Evolutionary conservation across 2,329 filamentous ascomycete genomes (phyloP).

Genomic region (Pseudocercospora fuligena): DNA sequence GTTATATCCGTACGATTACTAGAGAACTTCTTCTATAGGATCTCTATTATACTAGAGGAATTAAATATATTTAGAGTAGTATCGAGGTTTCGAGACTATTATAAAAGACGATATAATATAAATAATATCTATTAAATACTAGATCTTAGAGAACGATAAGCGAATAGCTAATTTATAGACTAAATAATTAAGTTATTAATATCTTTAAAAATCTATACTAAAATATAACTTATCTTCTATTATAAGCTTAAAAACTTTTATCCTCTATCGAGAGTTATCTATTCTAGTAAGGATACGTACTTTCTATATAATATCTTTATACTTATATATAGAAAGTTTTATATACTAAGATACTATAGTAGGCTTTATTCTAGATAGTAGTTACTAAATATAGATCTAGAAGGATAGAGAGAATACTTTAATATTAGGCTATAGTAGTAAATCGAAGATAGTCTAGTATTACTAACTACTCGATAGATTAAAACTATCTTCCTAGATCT

Average conservation of each 20-base stretch:
- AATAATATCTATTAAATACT: not conserved
- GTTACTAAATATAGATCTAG: constrained; percentile 1
- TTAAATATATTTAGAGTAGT: not conserved
- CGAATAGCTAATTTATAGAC: not conserved
- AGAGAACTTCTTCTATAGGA: not conserved
- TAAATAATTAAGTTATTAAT: not conserved
- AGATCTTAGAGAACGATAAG: not conserved
- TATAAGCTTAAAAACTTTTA: not conserved
- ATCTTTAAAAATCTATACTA: not conserved
- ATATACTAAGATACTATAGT: not conserved
- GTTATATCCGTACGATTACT: not conserved
- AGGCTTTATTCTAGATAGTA: not conserved
- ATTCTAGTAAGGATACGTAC: not conserved
- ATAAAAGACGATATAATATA: not conserved
- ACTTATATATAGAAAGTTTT: not conserved
- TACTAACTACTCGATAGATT: not conserved
- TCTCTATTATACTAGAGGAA: not conserved
- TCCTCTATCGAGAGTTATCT: not conserved
- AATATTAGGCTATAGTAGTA: not conserved
- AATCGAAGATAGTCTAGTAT: constrained; percentile 1
- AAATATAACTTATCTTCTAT: not conserved
- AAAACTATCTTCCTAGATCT: not conserved
- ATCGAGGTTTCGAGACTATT: not conserved
- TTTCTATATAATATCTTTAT: constrained; percentile 1
- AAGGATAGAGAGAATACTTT: not conserved